These are phyloP conservation scores for Suillus occidentalis DNA, from an alignment of 768 basidiomycete genomes.

Conservation along the genomic window DNA sequence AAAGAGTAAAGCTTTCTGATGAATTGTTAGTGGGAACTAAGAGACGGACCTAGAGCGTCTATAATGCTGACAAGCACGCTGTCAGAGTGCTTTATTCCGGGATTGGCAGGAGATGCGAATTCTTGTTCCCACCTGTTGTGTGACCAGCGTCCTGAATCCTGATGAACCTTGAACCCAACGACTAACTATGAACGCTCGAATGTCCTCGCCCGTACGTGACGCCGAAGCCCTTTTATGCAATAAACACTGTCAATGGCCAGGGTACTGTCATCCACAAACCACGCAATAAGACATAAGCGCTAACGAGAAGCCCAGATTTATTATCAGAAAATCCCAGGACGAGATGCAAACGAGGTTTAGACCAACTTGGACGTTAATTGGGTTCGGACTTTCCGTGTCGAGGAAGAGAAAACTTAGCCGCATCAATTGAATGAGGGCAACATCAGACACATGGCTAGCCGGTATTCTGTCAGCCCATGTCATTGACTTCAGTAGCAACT, in stretches of 20 bases:
- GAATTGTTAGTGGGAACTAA: constrained; percentile 10
- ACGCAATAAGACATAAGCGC: constrained; percentile 10
- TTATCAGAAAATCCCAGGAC: constrained; percentile 8
- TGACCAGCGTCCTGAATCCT: not conserved
- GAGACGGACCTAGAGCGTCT: constrained; percentile 30
- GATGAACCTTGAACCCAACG: not conserved
- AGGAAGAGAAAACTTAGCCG: constrained; percentile 1
- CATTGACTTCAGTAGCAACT: not conserved
- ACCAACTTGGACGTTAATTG: constrained; percentile 2
- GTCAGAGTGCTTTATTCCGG: constrained; percentile 35
- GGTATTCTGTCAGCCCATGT: not conserved
- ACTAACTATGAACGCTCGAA: not conserved
- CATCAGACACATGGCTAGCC: not conserved
- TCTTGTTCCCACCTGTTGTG: constrained; percentile 28
- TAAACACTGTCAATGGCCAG: not conserved
- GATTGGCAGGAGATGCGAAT: constrained; percentile 34
- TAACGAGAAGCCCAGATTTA: constrained; percentile 9
- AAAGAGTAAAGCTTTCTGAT: not conserved
- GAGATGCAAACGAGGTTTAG: not conserved
- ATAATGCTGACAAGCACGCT: constrained; percentile 18
- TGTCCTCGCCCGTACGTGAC: not conserved
- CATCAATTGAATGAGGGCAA: not conserved
- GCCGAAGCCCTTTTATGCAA: not conserved
- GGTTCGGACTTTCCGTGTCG: constrained; percentile 8
- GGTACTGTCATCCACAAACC: constrained; percentile 6